Percentiles rank a stretch among this genome's conserved stretches.
Evolutionary conservation across 139 green algal species (phyloP).

Genomic region (Chlorella sorokiniana): DNA sequence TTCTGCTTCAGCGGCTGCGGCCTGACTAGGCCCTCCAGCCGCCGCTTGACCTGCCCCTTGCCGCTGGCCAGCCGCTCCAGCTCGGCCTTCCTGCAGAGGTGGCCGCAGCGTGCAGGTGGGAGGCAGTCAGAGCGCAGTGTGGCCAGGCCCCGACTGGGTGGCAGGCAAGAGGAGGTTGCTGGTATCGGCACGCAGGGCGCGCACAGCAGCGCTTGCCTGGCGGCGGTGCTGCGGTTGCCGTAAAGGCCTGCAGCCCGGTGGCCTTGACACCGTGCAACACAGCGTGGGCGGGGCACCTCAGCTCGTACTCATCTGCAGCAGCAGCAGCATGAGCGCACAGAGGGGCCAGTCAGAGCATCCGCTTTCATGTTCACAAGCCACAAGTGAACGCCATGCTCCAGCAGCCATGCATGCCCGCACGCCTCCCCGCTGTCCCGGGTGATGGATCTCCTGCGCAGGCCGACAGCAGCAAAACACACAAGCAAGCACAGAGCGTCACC

Average conservation of each 20-base stretch:
- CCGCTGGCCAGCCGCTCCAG: neutral
- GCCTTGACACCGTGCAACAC: neutral
- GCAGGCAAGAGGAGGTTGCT: neutral
- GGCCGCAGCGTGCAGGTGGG: neutral
- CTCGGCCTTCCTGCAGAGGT: neutral
- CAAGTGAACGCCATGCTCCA: too few relatives aligned
- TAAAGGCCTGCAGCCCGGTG: neutral
- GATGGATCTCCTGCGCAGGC: too few relatives aligned
- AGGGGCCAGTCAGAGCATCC: conserved; percentile 1
- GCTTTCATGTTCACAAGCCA: too few relatives aligned
- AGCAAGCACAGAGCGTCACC: neutral
- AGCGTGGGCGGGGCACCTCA: neutral
- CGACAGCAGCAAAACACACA: neutral
- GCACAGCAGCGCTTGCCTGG: too few relatives aligned
- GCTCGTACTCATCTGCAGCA: neutral
- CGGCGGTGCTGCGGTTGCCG: neutral
- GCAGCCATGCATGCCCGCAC: too few relatives aligned
- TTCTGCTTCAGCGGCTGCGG: too few relatives aligned
- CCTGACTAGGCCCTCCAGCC: neutral
- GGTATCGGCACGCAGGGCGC: too few relatives aligned
- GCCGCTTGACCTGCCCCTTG: neutral
- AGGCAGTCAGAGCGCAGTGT: neutral
- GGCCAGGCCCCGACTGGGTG: neutral
- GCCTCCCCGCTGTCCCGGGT: too few relatives aligned
- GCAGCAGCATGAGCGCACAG: neutral